Base-by-base conservation (phyloP, 495 filamentous ascomycete species). In the Penicillium steckii region DNA sequence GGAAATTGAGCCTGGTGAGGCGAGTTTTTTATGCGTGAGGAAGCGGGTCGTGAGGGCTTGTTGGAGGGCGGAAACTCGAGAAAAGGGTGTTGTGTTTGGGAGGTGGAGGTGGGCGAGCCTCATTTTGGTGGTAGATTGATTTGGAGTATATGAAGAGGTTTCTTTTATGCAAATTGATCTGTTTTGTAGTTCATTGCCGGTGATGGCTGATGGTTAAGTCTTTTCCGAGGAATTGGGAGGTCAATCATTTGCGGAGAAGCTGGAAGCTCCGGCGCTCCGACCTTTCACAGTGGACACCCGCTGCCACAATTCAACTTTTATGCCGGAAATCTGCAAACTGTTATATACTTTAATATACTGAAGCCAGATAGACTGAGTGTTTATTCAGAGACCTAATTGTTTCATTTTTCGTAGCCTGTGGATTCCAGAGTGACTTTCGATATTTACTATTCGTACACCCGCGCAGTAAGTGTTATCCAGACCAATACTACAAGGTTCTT, bases 51-150 rank as follows among this genome's bases (percentile, higher is more conserved):
- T 74, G 30, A 81, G 69, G 50, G 66, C 57, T 64, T 75, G 65
- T 71, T 83, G 80, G 62, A 83, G 55, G 30, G 61, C 50, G 37
- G 75, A 72, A 51, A 80, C 71, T 7, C 65, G 71, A 23, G 60
- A 59, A 62, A 80, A 80, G 45, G 79, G 69, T 13, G 77, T 80
- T 42, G 83, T 69, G 57, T 69, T 67, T 40, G 84, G 84, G 53
- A 94, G 76, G 64, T 86, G 84, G 62, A 95, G 69, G 75, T 92
- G 87, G 38, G 76, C 81, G 75, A 92, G 80, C 42, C 66, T 61
- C 68, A 75, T 73, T 41, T 5, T 68, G 25, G 15, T 18, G 42
- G 19, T 45, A 18, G 7, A 8, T 23, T 43, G 40, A 4, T 13
- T 43, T 49, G 26, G 15, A 9, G 13, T 19, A 32, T 6, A 17